Conservation (phyloP, 495 filamentous ascomycete genomes). For the Hypoxylon lenormandii region DNA sequence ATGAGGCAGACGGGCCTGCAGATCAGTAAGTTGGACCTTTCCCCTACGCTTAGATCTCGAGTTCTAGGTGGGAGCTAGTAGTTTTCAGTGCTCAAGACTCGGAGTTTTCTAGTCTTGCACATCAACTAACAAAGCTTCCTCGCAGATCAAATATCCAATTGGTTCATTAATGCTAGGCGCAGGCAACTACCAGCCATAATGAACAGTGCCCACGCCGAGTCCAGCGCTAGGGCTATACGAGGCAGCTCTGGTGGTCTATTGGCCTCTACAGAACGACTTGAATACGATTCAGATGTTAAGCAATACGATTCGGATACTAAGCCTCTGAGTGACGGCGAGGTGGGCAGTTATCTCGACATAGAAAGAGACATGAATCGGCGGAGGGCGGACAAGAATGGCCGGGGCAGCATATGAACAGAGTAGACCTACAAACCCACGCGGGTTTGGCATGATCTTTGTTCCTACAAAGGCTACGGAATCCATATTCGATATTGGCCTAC, state of each 20-base stretch:
- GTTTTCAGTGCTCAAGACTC: background rate
- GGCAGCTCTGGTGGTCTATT: constrained; percentile 39
- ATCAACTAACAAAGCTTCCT: constrained; percentile 25
- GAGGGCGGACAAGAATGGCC: constrained; percentile 29
- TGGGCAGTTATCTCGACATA: constrained; percentile 51
- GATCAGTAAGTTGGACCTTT: constrained; percentile 73
- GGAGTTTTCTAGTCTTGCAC: background rate
- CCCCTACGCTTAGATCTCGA: background rate
- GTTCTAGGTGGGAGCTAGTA: background rate
- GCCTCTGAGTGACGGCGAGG: constrained; percentile 57
- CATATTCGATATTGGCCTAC: background rate
- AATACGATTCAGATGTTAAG: constrained; percentile 47
- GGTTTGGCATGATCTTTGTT: constrained; percentile 5
- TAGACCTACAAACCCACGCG: background rate
- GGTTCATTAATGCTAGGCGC: constrained; percentile 92
- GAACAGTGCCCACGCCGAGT: constrained; percentile 63
- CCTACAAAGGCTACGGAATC: background rate
- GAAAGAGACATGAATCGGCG: constrained; percentile 29
- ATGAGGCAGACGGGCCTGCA: constrained; percentile 80
- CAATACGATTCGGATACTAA: constrained; percentile 48
- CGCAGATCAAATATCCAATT: constrained; percentile 82
- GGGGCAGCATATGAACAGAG: constrained; percentile 39
- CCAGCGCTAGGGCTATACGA: constrained; percentile 48
- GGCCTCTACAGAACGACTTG: constrained; percentile 42
- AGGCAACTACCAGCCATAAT: constrained; percentile 78